Conservation (phyloP, 768 basidiomycete species). For the Mrakia hoshinonis region DNA sequence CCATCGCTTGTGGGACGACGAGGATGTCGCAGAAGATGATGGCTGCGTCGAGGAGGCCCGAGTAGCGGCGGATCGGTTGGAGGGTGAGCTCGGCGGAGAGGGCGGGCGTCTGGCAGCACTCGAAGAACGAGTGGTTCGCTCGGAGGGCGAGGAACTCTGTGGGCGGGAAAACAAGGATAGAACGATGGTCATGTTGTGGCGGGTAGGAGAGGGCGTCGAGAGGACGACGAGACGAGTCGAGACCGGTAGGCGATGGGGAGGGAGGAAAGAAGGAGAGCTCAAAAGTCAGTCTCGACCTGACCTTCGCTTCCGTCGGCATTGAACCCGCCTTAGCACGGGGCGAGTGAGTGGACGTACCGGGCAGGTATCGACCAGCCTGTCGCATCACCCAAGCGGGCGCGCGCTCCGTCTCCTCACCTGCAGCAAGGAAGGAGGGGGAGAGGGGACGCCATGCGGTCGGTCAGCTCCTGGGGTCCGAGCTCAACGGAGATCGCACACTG, state of each 20-base stretch:
- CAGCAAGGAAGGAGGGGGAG: neutral
- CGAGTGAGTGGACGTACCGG: conserved; percentile 60
- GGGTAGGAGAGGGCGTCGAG: too few species aligned
- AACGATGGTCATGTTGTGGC: too few species aligned
- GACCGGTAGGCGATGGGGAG: neutral
- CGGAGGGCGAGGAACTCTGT: conserved; percentile 84
- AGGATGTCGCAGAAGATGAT: conserved; percentile 99
- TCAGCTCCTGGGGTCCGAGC: neutral
- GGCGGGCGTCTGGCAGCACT: conserved; percentile 82
- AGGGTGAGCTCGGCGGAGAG: conserved; percentile 83
- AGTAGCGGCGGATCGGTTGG: conserved; percentile 84
- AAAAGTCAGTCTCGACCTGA: conserved; percentile 2
- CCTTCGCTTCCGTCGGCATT: too few species aligned
- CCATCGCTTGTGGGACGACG: conserved; percentile 94
- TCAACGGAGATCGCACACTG: neutral
- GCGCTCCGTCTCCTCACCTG: conserved; percentile 75
- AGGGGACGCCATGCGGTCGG: neutral
- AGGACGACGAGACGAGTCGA: neutral
- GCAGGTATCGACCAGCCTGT: conserved; percentile 89
- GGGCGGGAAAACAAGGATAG: neutral
- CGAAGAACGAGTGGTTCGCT: conserved; percentile 82
- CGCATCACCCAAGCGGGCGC: conserved; percentile 99
- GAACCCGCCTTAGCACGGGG: too few species aligned
- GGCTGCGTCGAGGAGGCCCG: conserved; percentile 79
- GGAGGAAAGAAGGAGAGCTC: neutral